phyloP scores from a whole-genome alignment of 164 flowering plant species.

The Berberis thunbergii region DNA sequence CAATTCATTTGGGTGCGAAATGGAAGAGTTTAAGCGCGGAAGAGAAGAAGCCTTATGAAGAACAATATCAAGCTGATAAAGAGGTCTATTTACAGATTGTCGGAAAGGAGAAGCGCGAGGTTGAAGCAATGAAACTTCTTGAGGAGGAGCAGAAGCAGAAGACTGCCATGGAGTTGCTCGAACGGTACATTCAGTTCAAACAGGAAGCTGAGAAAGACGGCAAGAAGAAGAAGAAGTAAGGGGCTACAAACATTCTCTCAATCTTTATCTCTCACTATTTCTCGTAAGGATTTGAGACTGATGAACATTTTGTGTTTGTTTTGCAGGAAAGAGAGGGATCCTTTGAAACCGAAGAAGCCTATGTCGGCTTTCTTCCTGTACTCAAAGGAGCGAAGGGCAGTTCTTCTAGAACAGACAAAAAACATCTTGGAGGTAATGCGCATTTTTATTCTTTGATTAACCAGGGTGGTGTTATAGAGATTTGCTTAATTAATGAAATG shows the following conservation, averaged over 20 bases:
- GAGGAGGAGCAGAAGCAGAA: slow-evolving; percentile 91
- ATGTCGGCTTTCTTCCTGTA: slow-evolving; percentile 68
- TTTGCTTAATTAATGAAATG: background rate
- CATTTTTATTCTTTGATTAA: background rate
- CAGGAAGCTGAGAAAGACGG: slow-evolving; percentile 53
- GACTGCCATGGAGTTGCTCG: slow-evolving; percentile 86
- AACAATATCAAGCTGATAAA: slow-evolving; percentile 67
- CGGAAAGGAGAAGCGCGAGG: slow-evolving; percentile 79
- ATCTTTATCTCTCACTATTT: background rate
- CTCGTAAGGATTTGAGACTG: too few species aligned
- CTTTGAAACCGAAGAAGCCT: slow-evolving; percentile 77
- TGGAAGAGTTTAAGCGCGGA: slow-evolving; percentile 74
- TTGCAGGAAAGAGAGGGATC: slow-evolving; percentile 76
- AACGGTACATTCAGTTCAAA: slow-evolving; percentile 74
- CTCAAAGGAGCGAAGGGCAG: slow-evolving; percentile 55
- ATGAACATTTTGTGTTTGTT: background rate
- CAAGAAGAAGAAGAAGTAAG: slow-evolving; percentile 30
- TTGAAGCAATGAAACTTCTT: slow-evolving; percentile 77
- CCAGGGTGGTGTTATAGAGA: background rate
- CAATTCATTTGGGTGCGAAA: slow-evolving; percentile 67
- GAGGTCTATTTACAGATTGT: slow-evolving; percentile 65
- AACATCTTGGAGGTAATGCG: slow-evolving; percentile 51
- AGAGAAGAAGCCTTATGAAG: slow-evolving; percentile 94
- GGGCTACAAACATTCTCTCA: background rate
- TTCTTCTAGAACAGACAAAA: slow-evolving; percentile 49